Conservation (phyloP, 768 basidiomycete species). For the Leccinellum albellum region DNA sequence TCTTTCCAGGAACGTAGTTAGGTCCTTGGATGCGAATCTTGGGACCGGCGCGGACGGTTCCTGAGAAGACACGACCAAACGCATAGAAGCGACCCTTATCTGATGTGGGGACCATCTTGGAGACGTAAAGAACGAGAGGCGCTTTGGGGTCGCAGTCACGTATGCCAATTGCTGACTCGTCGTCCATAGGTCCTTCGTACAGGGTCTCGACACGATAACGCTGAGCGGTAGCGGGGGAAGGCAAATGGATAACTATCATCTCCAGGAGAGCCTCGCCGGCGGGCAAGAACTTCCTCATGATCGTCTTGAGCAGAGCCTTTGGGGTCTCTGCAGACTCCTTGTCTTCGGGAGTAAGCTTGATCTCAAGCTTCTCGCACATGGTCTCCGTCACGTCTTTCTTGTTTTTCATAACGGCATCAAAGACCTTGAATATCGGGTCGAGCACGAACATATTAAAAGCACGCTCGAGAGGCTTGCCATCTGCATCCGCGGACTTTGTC, state of each 20-base stretch:
- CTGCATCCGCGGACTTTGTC: constrained; percentile 65
- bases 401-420: constrained; percentile 99
- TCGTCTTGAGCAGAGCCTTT: constrained; percentile 91
- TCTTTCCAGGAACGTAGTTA: constrained; percentile 98
- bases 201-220: constrained; percentile 99
- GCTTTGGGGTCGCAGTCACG: constrained; percentile 96
- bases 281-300: constrained; percentile 99
- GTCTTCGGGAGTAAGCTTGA: constrained; percentile 85
- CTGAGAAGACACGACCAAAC: constrained; percentile 99
- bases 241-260: constrained; percentile 99
- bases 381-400: constrained; percentile 83
- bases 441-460: constrained; percentile 98
- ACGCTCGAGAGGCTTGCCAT: constrained; percentile 92
- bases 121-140: constrained; percentile 96
- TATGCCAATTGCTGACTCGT: constrained; percentile 98
- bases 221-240: constrained; percentile 95
- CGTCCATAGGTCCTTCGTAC: constrained; percentile 99
- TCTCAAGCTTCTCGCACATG: constrained; percentile 95
- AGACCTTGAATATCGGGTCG: constrained; percentile 98
- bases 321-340: constrained; percentile 76
- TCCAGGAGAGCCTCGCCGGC: constrained; percentile 98
- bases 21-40: constrained; percentile 99
- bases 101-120: constrained; percentile 99
- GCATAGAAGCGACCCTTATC: constrained; percentile 99
- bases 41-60: constrained; percentile 93